Base-by-base conservation (phyloP, 1,284 basidiomycete species). In the Coniophora puteana region DNA sequence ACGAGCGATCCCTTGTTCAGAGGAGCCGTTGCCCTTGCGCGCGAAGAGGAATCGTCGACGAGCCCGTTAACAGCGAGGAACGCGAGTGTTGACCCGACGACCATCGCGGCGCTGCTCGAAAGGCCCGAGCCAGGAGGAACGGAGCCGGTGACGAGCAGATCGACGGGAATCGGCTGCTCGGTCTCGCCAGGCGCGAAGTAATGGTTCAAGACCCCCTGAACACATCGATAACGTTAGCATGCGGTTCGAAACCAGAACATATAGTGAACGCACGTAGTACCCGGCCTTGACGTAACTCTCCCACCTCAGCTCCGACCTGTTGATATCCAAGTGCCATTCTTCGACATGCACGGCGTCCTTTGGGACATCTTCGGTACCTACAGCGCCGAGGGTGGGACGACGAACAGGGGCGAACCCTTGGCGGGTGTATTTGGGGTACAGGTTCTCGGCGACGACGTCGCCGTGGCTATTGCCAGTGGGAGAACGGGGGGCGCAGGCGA, bases 221-320 rank as follows among this genome's bases (percentile, higher is more conserved):
- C 11, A 43, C n/a, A n/a, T n/a, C n/a, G n/a, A n/a, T n/a, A n/a
- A n/a, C n/a, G n/a, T n/a, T n/a, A 21, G n/a, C n/a, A n/a, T n/a
- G n/a, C n/a, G n/a, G n/a, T n/a, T n/a, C n/a, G n/a, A n/a, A n/a
- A n/a, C n/a, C n/a, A n/a, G n/a, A n/a, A n/a, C n/a, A n/a, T n/a
- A n/a, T n/a, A n/a, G n/a, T n/a, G n/a, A n/a, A 56, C 61, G 42
- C 41, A 86, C 85, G 59, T 83, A 85, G 51, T 87, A 87, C 8
- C 83, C 81, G 11, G 86, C 89, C 58, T 91, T 91, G 53, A 92
- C 80, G 59, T 92, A 93, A 56, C 84, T 89, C 55, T 89, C 86
- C 91, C 89, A 93, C 41, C 84, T 67, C 24, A 88, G 65, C 50
- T 83, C 76, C 21, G 71, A 68, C 31, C 75, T 80, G 52, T 86